These are phyloP conservation scores for Hanseniaspora guilliermondii DNA, from an alignment of 805 yeast genomes.

Conservation along the genomic window DNA sequence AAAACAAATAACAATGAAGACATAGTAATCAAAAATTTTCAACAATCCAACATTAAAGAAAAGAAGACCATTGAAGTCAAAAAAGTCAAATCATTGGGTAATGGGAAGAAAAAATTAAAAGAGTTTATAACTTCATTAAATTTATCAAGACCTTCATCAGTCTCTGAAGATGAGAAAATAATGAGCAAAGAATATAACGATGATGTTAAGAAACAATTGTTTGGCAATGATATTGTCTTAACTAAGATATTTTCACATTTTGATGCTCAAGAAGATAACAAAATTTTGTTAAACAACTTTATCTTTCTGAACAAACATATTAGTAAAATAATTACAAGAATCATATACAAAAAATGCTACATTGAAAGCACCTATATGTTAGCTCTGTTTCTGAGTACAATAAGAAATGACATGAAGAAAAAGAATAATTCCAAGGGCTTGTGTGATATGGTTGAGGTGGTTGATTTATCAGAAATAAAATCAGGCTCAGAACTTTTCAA, in stretches of 20 bases:
- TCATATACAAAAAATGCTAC: constrained; percentile 41
- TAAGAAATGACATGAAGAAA: constrained; percentile 28
- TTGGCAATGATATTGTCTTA: not conserved
- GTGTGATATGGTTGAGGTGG: constrained; percentile 44
- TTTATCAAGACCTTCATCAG: not conserved
- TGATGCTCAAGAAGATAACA: constrained; percentile 19
- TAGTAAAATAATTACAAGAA: constrained; percentile 39
- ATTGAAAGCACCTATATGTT: constrained; percentile 65
- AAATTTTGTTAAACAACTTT: constrained; percentile 31
- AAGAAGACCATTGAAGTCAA: not conserved
- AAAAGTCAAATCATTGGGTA: not conserved
- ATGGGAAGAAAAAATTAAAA: not conserved
- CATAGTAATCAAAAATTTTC: not conserved
- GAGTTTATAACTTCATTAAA: constrained; percentile 3
- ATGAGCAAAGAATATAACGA: not conserved
- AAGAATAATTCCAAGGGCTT: constrained; percentile 29
- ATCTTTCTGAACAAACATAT: constrained; percentile 42
- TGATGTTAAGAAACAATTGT: not conserved
- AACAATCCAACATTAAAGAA: not conserved
- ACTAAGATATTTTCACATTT: not conserved
- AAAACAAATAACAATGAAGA: not conserved
- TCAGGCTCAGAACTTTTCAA: constrained; percentile 27
- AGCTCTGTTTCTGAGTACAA: constrained; percentile 62
- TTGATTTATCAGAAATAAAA: constrained; percentile 45
- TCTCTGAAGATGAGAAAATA: not conserved